Percentiles rank a stretch among this genome's conserved stretches.
Conservation (phyloP, 441 rosid genomes). For the Populus hybrid region DNA sequence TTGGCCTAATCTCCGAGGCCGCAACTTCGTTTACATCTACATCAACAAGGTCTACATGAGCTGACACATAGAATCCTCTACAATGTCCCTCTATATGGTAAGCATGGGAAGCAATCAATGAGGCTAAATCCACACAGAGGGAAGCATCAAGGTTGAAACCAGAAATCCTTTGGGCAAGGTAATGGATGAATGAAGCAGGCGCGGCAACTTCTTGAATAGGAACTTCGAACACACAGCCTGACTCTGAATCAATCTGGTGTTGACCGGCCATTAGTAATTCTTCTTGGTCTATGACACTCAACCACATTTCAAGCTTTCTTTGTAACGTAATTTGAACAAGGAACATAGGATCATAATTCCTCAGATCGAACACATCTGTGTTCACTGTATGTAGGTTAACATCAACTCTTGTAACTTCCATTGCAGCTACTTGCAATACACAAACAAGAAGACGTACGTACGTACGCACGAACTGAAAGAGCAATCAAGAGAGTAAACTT, state of each 20-base stretch:
- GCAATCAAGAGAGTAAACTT: not conserved
- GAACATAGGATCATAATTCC: not conserved
- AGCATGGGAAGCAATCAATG: not conserved
- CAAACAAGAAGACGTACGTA: no score
- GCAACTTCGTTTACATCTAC: no score
- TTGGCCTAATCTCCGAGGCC: no score
- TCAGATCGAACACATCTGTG: not conserved
- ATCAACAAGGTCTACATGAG: no score
- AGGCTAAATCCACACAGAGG: no score
- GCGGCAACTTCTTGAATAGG: not conserved
- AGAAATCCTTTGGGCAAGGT: not conserved
- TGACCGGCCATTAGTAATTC: not conserved
- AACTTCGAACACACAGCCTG: not conserved
- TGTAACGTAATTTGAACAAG: not conserved
- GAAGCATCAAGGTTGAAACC: not conserved
- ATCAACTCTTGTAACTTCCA: not conserved
- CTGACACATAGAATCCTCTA: no score
- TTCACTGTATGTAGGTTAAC: not conserved
- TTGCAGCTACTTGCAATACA: not conserved
- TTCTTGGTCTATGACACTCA: not conserved
- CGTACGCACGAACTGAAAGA: not conserved
- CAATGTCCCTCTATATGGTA: not conserved
- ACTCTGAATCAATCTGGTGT: not conserved
- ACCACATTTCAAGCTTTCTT: not conserved
- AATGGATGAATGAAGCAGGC: not conserved